These are phyloP conservation scores for Durusdinium trenchii DNA, from an alignment of 73 alveolate species.

Conservation along the genomic window DNA sequence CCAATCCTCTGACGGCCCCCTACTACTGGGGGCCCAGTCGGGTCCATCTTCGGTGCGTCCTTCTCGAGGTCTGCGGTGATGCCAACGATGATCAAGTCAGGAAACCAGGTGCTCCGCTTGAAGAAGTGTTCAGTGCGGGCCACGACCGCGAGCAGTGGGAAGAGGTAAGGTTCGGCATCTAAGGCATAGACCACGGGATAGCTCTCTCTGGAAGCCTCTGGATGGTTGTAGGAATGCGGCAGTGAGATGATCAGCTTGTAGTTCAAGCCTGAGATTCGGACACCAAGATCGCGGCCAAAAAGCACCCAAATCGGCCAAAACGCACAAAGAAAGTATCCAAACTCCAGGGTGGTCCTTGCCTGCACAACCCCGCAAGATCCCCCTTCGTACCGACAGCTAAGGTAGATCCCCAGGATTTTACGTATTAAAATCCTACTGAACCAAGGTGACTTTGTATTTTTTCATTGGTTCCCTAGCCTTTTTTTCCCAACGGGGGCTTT, in stretches of 20 bases:
- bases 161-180: constrained; percentile 71
- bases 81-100: constrained; percentile 67
- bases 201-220: neutral
- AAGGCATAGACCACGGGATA: constrained; percentile 76
- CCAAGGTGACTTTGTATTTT: no score
- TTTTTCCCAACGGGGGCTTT: no score
- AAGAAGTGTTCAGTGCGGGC: constrained; percentile 78
- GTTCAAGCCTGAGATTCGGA: neutral
- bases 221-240: constrained; percentile 36
- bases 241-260: constrained; percentile 74
- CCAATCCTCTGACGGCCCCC: no score
- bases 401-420: no score
- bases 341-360: no score
- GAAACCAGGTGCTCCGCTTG: constrained; percentile 70
- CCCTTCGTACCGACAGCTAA: no score
- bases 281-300: neutral
- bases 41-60: no score
- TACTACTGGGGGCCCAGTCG: no score
- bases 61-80: constrained; percentile 77
- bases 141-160: constrained; percentile 69
- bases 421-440: no score
- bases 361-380: no score
- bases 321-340: neutral
- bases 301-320: neutral
- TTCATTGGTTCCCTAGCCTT: no score